These are phyloP conservation scores for Fagopyrum esculentum DNA, from an alignment of 148 eudicot genomes.

Conservation along the genomic window DNA sequence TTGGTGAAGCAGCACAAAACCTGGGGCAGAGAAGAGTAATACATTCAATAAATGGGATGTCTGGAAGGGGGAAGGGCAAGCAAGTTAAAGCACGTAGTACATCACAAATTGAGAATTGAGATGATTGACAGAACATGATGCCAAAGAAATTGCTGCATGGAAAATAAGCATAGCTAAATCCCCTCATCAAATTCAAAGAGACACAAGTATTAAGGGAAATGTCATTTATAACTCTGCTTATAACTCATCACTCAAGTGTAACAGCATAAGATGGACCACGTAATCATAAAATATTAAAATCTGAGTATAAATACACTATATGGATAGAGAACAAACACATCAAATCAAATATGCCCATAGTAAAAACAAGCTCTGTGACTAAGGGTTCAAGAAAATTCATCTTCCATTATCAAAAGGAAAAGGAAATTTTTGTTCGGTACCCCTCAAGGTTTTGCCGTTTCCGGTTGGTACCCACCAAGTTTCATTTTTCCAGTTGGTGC, in stretches of 20 bases:
- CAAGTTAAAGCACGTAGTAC: neutral
- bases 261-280: neutral
- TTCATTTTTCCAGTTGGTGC: too few relatives aligned
- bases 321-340: neutral
- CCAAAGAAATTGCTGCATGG: neutral
- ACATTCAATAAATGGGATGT: neutral
- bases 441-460: neutral
- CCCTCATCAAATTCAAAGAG: neutral
- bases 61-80: neutral
- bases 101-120: neutral
- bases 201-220: neutral
- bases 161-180: neutral
- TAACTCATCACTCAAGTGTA: neutral
- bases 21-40: neutral
- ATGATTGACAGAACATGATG: neutral
- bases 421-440: neutral
- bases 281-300: neutral
- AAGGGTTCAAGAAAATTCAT: neutral
- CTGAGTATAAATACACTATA: neutral
- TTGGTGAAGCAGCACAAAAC: neutral
- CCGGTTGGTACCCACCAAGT: neutral
- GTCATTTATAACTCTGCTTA: neutral
- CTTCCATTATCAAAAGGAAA: neutral
- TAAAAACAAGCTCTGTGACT: neutral
- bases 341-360: neutral